phyloP scores from a whole-genome alignment of 2,329 filamentous ascomycete genomes.

The Aspergillus melleus region DNA sequence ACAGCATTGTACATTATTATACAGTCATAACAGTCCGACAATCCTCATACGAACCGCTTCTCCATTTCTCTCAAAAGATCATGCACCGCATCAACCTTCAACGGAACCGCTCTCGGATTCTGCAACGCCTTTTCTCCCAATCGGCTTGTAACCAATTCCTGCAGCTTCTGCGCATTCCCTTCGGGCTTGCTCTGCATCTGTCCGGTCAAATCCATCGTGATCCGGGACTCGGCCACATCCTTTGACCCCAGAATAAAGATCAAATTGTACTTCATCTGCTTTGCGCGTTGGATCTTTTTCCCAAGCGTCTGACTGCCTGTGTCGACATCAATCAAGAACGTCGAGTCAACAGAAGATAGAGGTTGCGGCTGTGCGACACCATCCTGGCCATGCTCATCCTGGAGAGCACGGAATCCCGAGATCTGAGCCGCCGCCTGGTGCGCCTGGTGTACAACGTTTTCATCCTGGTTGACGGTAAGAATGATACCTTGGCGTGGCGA shows the following conservation, averaged over 20 bases:
- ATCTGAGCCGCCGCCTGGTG: constrained; percentile 55
- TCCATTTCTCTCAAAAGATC: constrained; percentile 38
- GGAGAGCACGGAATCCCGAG: constrained; percentile 38
- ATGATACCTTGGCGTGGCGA: constrained; percentile 77
- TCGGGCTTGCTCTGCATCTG: constrained; percentile 45
- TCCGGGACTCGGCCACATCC: constrained; percentile 60
- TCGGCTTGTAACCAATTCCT: constrained; percentile 24
- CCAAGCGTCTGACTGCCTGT: constrained; percentile 61
- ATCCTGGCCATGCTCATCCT: constrained; percentile 17
- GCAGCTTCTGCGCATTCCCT: constrained; percentile 26
- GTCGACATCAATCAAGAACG: constrained; percentile 71
- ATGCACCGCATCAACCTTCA: constrained; percentile 40
- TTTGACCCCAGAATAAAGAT: constrained; percentile 71
- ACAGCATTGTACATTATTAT: background rate
- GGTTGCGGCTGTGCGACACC: constrained; percentile 31
- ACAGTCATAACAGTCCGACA: background rate
- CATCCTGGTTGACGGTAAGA: constrained; percentile 66
- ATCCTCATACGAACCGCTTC: constrained; percentile 35
- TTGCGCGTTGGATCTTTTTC: constrained; percentile 73
- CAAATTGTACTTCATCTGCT: constrained; percentile 68
- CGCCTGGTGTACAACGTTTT: constrained; percentile 45
- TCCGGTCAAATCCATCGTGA: constrained; percentile 48
- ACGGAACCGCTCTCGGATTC: constrained; percentile 37
- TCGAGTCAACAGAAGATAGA: constrained; percentile 55
- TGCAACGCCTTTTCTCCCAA: constrained; percentile 29